Evolutionary conservation across 129 eudicot species (phyloP).

Genomic region (Ambrosia artemisiifolia): DNA sequence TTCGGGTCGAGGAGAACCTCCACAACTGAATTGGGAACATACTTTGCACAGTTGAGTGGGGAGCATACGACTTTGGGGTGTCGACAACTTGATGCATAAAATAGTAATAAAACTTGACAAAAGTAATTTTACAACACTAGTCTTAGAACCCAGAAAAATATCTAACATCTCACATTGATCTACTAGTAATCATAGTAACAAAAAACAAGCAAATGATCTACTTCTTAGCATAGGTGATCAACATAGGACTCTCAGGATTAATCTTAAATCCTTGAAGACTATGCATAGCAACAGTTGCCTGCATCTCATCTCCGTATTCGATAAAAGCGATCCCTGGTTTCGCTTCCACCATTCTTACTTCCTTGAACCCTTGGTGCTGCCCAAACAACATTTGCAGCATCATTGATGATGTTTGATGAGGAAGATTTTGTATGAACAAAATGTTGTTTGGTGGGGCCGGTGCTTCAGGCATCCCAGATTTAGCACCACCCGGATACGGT

Average conservation of each 20-base stretch:
- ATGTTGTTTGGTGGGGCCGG: constrained; percentile 96
- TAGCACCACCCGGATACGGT: constrained; percentile 67
- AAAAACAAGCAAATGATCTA: constrained; percentile 29
- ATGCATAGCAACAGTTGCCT: constrained; percentile 87
- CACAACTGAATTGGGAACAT: no score
- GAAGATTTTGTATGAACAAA: constrained; percentile 80
- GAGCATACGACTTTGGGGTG: no score
- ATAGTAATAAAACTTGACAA: not conserved
- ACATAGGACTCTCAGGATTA: constrained; percentile 64
- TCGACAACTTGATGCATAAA: not conserved
- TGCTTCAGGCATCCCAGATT: constrained; percentile 66
- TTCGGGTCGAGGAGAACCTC: no score
- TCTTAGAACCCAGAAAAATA: not conserved
- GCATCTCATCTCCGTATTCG: constrained; percentile 86
- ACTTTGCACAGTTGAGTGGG: no score
- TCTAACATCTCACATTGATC: not conserved
- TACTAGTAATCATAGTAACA: not conserved
- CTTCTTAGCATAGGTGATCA: constrained; percentile 88
- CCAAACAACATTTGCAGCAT: constrained; percentile 91
- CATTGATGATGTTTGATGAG: constrained; percentile 78
- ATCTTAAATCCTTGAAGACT: constrained; percentile 84
- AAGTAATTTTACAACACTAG: not conserved
- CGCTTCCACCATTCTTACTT: constrained; percentile 96
- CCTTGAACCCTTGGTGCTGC: constrained; percentile 89
- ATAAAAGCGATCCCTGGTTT: constrained; percentile 95